Conservation (phyloP, 2,329 filamentous ascomycete species). For the Gnomoniopsis sp. region DNA sequence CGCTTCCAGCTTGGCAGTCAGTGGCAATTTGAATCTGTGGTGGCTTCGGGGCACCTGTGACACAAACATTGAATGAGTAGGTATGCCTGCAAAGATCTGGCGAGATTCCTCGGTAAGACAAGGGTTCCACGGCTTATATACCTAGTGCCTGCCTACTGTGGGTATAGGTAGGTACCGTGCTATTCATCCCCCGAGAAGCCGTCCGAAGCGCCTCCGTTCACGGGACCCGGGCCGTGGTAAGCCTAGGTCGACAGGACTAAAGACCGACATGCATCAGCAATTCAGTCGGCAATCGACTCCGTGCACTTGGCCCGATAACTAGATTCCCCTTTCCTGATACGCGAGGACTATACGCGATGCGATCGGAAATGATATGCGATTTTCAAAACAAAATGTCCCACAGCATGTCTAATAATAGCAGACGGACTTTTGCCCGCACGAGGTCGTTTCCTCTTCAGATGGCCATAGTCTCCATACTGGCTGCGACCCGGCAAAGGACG, state of each 20-base stretch:
- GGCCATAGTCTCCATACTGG: background rate
- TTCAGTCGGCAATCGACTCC: background rate
- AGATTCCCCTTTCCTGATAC: background rate
- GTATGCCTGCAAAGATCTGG: no score
- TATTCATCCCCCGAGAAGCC: background rate
- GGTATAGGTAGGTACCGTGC: background rate
- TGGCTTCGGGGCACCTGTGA: no score
- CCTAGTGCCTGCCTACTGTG: no score
- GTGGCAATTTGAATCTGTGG: no score
- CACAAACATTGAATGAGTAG: no score
- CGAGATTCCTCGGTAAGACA: no score
- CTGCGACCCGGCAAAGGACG: background rate
- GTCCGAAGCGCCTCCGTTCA: background rate
- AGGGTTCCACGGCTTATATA: no score
- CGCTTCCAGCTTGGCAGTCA: no score
- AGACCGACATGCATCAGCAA: background rate
- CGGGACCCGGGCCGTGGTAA: constrained; percentile 1
- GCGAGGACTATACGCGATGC: background rate
- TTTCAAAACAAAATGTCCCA: background rate
- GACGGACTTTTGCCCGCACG: background rate
- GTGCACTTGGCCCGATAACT: background rate
- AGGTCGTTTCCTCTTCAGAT: background rate
- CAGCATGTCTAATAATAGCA: background rate
- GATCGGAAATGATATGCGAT: background rate
- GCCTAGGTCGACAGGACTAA: background rate